phyloP scores from a whole-genome alignment of 2,329 filamentous ascomycete species.

The Colletotrichum agaves region DNA sequence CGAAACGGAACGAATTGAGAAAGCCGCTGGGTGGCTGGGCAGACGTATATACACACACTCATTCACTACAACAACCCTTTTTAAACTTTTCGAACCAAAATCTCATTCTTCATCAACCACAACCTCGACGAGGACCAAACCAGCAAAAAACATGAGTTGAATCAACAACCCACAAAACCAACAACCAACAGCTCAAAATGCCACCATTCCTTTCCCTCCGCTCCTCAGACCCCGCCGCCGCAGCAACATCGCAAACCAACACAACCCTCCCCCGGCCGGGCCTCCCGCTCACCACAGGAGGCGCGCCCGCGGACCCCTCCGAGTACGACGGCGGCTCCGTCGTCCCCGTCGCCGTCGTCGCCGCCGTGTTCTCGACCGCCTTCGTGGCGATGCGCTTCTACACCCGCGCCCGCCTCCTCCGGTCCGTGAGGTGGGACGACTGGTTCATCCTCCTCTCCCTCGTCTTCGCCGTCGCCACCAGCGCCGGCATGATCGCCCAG shows the following conservation, averaged over 20 bases:
- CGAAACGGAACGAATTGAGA: not conserved
- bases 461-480: conserved; percentile 38
- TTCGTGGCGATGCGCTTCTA: conserved; percentile 47
- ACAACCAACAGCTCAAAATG: conserved; percentile 2
- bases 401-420: conserved; percentile 47
- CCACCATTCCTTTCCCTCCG: conserved; percentile 15
- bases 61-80: not conserved
- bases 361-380: conserved; percentile 42
- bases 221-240: conserved; percentile 6
- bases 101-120: not conserved
- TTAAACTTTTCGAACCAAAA: not conserved
- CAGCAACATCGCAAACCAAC: conserved; percentile 4
- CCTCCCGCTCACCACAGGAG: conserved; percentile 3
- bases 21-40: not conserved
- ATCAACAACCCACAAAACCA: not conserved
- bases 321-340: conserved; percentile 37
- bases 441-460: conserved; percentile 48
- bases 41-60: not conserved
- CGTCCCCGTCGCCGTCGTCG: conserved; percentile 37
- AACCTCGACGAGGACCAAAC: not conserved
- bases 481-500: conserved; percentile 35
- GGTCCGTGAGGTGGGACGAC: conserved; percentile 48
- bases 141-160: conserved; percentile 17
- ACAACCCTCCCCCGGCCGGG: not conserved
- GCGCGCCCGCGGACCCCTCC: conserved; percentile 15